phyloP scores from a whole-genome alignment of 1,139 yeast genomes.

The Saccharomyces hybrid region DNA sequence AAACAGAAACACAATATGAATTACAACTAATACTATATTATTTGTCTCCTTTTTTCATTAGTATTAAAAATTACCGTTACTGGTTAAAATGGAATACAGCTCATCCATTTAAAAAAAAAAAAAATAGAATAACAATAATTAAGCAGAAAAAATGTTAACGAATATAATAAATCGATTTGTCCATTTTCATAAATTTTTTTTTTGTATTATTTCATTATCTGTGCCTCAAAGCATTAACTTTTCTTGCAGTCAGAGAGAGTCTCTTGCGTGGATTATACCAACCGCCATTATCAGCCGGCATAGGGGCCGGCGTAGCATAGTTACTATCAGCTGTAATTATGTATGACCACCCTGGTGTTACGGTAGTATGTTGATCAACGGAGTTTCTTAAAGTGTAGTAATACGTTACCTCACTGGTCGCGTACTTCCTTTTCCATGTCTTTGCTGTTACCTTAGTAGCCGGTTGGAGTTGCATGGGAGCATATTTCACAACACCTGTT shows the following conservation, averaged over 20 bases:
- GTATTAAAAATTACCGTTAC: constrained; percentile 10
- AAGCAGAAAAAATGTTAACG: constrained; percentile 18
- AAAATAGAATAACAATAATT: not conserved
- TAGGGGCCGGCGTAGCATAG: constrained; percentile 59
- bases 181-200: constrained; percentile 24
- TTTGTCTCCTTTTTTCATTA: not conserved
- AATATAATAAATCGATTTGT: not conserved
- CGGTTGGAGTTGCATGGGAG: constrained; percentile 91
- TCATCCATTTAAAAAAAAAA: not conserved
- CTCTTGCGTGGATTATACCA: constrained; percentile 38
- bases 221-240: constrained; percentile 13
- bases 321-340: constrained; percentile 54
- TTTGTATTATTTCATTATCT: not conserved
- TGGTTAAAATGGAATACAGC: not conserved
- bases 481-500: constrained; percentile 66
- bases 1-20: constrained; percentile 29
- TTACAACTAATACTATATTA: not conserved
- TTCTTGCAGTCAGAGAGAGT: constrained; percentile 34
- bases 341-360: constrained; percentile 81
- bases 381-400: constrained; percentile 38
- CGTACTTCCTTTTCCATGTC: constrained; percentile 53
- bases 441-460: constrained; percentile 58
- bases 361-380: constrained; percentile 49
- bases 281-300: constrained; percentile 50
- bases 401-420: constrained; percentile 60